phyloP scores from a whole-genome alignment of 106 monocot genomes.

The Xerophyta viscosa region DNA sequence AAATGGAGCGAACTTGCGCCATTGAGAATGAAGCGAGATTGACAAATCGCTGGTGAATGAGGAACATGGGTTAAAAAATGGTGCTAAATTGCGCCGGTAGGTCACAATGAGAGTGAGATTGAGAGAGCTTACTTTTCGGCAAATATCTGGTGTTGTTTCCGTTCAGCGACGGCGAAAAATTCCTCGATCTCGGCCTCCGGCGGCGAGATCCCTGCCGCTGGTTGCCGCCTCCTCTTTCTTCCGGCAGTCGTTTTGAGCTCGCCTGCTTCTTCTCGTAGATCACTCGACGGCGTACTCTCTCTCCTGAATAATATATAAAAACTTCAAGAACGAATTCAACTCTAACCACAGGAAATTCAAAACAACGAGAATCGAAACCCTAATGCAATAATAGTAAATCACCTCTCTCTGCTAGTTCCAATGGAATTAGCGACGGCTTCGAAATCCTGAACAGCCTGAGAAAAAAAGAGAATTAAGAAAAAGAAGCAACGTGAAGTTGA shows the following conservation, averaged over 20 bases:
- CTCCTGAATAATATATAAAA: constrained; percentile 20
- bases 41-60: background rate
- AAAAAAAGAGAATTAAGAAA: background rate
- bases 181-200: constrained; percentile 58
- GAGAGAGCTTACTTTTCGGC: constrained; percentile 32
- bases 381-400: no score
- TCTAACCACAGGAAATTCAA: background rate
- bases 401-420: constrained; percentile 21
- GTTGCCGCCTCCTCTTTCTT: background rate
- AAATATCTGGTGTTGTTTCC: constrained; percentile 36
- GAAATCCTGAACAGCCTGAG: constrained; percentile 10
- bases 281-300: constrained; percentile 23
- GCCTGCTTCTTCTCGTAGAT: constrained; percentile 4
- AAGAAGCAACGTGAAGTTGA: background rate
- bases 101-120: background rate
- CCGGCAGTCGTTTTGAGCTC: constrained; percentile 26
- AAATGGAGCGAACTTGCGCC: no score
- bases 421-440: constrained; percentile 4
- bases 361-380: background rate
- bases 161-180: constrained; percentile 60
- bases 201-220: constrained; percentile 13
- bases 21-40: no score
- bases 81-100: no score
- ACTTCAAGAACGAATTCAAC: no score
- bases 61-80: background rate